Conservation (phyloP, 176 grass and related monocot species). For the Aegilops tauschii region DNA sequence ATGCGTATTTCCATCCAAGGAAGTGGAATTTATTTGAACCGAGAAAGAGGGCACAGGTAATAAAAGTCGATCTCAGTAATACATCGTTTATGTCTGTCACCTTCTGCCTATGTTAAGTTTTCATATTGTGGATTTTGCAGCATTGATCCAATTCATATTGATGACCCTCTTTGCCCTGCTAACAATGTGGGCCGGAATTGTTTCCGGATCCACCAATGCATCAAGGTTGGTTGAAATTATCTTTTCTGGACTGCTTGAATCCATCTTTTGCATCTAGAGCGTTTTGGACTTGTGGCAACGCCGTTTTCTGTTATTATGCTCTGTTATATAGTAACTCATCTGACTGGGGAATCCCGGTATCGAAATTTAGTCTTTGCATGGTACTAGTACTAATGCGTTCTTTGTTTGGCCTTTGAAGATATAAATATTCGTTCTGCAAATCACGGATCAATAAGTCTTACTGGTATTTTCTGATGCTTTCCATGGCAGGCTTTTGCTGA, state of each 20-base stretch:
- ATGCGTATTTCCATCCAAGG: conserved; percentile 99
- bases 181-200: conserved; percentile 99
- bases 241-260: conserved; percentile 2
- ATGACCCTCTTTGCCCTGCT: conserved; percentile 83
- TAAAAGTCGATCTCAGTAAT: conserved; percentile 9
- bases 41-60: conserved; percentile 95
- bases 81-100: not conserved
- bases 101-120: conserved; percentile 31
- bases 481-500: conserved; percentile 90
- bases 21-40: conserved; percentile 91
- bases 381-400: not conserved
- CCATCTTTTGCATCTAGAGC: conserved; percentile 5
- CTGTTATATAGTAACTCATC: not conserved
- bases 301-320: not conserved
- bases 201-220: conserved; percentile 99
- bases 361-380: not conserved
- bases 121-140: conserved; percentile 46
- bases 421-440: conserved; percentile 4
- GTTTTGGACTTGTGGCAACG: not conserved
- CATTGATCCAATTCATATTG: conserved; percentile 98
- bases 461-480: not conserved
- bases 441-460: not conserved
- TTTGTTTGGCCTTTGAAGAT: conserved; percentile 7
- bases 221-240: conserved; percentile 63
- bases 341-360: conserved; percentile 3